Evolutionary conservation across 768 basidiomycete species (phyloP), one percentile per base, ranked within the genome.

Genomic region (Trametes villosa): DNA sequence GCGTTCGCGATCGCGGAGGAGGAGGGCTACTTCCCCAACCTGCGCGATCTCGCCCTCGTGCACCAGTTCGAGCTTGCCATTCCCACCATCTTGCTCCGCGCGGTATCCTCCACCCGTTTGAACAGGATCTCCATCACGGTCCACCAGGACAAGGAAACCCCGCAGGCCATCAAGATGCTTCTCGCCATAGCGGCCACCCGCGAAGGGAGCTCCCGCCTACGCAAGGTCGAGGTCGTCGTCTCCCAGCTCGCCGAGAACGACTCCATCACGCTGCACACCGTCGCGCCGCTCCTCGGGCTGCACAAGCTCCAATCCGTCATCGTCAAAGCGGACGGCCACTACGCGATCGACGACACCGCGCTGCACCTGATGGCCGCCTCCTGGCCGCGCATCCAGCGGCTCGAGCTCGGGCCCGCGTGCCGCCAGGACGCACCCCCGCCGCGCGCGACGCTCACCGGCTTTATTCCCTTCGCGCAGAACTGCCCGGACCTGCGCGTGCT

Each of bases 351-450:
- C 20, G 20, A 56, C 31, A 17, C 1, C 33, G 20, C 20, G 4
- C 24, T 45, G 12, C 4, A 7, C 17, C 13, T n/a, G 1, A 47
- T 47, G 31, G 54, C 44, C 9, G 12, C 22, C 22, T 2, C 20
- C 12, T 56, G 54, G 54, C 44, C 42, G 22, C n/a, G 24, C 44
- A 46, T 56, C 31, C 29, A 9, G 22, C n/a, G 30, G 2, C 54
- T 56, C 45, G 31, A 56, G 54, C 54, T 56, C 15, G 44, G 54
- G 20, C 44, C 53, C 20, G n/a, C 22, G 5, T 26, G 44, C 13
- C 7, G 13, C 11, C 18, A 3, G 26, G 30, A 9, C 9, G 30
- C 17, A 9, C 9, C 17, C 11, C 30, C 44, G 31, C 24, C 54
- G 20, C 17, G 3, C 11, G 27, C 30, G 18, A 46, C 54, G 8